These are phyloP conservation scores for Arthroderma sp. DNA, from an alignment of 2,329 filamentous ascomycete genomes.

Conservation along the genomic window DNA sequence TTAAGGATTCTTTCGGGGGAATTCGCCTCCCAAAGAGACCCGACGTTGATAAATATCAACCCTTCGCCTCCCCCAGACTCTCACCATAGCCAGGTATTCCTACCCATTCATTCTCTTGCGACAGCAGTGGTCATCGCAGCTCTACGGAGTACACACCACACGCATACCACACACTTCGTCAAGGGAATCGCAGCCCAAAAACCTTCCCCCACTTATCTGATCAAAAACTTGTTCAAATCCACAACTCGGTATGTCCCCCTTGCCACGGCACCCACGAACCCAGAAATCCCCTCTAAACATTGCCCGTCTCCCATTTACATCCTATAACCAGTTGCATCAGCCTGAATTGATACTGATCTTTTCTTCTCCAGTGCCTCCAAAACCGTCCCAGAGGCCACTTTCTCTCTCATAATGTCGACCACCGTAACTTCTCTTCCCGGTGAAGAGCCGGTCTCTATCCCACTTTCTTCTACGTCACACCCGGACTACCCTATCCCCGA, in stretches of 20 bases:
- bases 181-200: too few relatives aligned
- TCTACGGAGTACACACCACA: too few relatives aligned
- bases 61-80: neutral
- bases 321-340: neutral
- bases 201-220: constrained; percentile 1
- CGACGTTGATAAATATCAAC: neutral
- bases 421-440: neutral
- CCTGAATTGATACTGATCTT: neutral
- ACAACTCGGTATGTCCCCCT: neutral
- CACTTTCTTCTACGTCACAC: constrained; percentile 34
- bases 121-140: neutral
- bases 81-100: neutral
- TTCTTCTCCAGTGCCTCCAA: neutral
- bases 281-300: neutral
- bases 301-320: neutral
- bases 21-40: neutral
- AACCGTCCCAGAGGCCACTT: neutral
- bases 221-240: neutral
- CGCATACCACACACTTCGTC: too few relatives aligned
- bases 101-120: neutral
- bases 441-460: constrained; percentile 12
- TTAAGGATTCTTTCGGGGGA: neutral
- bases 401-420: neutral
- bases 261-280: neutral
- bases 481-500: constrained; percentile 38